A percentile compares a stretch with the other conserved stretches of the same genome.
These are phyloP conservation scores for Cetradonia linearis DNA, from an alignment of 495 filamentous ascomycete species.

Conservation along the genomic window DNA sequence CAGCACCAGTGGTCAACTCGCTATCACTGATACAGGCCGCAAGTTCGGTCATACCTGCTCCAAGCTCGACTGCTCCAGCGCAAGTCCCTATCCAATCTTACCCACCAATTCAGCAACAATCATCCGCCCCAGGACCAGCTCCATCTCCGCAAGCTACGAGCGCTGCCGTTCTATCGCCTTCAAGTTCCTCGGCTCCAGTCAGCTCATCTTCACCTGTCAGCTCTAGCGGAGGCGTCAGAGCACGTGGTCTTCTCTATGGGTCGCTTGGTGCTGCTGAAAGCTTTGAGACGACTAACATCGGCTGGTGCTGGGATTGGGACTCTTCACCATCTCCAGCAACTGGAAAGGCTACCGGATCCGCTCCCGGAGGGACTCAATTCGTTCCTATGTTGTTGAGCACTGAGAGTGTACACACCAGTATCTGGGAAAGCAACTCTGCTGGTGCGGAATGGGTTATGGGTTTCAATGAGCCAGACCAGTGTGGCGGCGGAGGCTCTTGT, in stretches of 20 bases:
- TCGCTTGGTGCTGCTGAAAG: neutral
- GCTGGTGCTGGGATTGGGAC: conserved; percentile 21
- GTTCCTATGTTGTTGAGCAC: conserved; percentile 17
- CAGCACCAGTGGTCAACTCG: neutral
- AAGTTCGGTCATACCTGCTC: neutral
- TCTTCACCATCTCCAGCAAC: conserved; percentile 18
- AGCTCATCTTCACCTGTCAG: neutral
- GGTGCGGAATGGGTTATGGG: conserved; percentile 18
- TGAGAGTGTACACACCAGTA: conserved; percentile 10
- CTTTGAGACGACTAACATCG: conserved; percentile 6
- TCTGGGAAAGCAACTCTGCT: conserved; percentile 18
- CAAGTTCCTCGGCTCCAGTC: neutral
- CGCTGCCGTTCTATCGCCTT: neutral
- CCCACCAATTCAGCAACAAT: neutral
- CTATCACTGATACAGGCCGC: neutral
- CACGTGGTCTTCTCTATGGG: conserved; percentile 14
- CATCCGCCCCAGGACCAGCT: conserved; percentile 1
- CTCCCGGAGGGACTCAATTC: conserved; percentile 13
- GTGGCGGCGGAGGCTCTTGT: conserved; percentile 16
- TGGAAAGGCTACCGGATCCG: conserved; percentile 13
- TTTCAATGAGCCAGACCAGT: conserved; percentile 21
- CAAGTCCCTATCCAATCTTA: conserved; percentile 2
- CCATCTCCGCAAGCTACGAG: neutral
- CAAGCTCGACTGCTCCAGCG: neutral
- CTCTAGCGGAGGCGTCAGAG: conserved; percentile 12